Evolutionary conservation across 352 stramenopile species (phyloP).

Genomic region (Pythium guiyangense): DNA sequence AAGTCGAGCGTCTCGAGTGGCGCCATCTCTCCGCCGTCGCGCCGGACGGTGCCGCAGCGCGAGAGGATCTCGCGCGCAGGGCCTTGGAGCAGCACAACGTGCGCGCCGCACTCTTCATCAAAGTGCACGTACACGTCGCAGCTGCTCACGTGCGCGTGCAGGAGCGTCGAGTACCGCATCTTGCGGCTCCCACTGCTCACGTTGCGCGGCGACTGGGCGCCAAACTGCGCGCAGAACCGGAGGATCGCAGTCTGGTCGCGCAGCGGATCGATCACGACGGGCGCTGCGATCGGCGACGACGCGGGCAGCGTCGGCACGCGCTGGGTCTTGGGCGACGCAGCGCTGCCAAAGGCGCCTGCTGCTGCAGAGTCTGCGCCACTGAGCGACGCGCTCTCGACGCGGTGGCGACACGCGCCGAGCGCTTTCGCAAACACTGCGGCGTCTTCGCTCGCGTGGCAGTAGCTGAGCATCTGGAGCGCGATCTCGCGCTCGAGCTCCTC

Average conservation of each 20-base stretch:
- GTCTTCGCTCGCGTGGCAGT: conserved; percentile 27
- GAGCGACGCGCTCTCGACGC: conserved; percentile 15
- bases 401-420: conserved; percentile 37
- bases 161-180: conserved; percentile 32
- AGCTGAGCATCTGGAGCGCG: conserved; percentile 32
- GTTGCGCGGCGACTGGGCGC: conserved; percentile 20
- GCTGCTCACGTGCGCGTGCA: conserved; percentile 39
- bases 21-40: conserved; percentile 9
- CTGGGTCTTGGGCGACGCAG: not conserved
- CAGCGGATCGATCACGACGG: conserved; percentile 32
- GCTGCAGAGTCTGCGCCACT: not conserved
- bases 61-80: conserved; percentile 45
- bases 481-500: conserved; percentile 51
- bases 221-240: conserved; percentile 40
- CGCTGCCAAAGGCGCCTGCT: conserved; percentile 1
- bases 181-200: conserved; percentile 18
- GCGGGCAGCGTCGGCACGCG: conserved; percentile 29
- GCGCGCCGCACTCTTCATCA: conserved; percentile 37
- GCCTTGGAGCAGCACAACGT: conserved; percentile 44
- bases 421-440: conserved; percentile 37
- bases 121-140: conserved; percentile 60
- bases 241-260: conserved; percentile 45
- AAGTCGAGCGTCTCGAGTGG: conserved; percentile 39
- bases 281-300: conserved; percentile 35
- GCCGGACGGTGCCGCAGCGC: conserved; percentile 38